Base-by-base conservation (phyloP, 495 filamentous ascomycete species). In the Stereocaulon alpinum region DNA sequence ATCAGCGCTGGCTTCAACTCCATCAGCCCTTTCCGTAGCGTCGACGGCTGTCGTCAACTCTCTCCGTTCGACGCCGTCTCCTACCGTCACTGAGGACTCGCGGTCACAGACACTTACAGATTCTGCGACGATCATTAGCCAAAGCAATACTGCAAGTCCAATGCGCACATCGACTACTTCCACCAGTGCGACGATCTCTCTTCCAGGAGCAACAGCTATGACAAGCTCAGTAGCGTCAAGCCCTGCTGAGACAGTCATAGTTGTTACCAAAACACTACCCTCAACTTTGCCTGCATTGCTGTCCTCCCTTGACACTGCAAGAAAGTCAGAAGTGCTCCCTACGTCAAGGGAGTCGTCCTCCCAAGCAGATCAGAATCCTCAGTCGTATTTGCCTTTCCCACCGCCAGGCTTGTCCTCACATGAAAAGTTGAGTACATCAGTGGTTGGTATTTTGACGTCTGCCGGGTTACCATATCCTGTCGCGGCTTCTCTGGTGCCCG, bases 401-500 rank as follows among this genome's bases (percentile, higher is more conserved):
- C 20, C n/a, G 6, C 32, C 47, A 27, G 43, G 45, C n/a, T 20
- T 66, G 6, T 47, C 52, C 14, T 40, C 57, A 29, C 27, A 51
- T 34, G 29, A 54, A 34, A 37, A 59, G 30, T 42, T 64, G n/a
- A 63, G 37, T 41, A 49, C 55, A 18, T 67, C 65, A 12, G 57
- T 64, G 2, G 40, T 53, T 40, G 43, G 49, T 41, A 55, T 55
- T 9, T n/a, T 64, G 47, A 63, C 56, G 2, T 62, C 62, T 34
- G 62, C 54, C n/a, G 65, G 65, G 1, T 41, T 67, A 2, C 60
- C 60, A 7, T 52, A 51, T 18, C 17, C 48, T 24, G 62, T 55
- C 5, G 63, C 60, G 45, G 44, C 63, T 24, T 61, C 63, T 32
- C 43, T 63, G 20, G 63, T 51, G n/a, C 49, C 65, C 11, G 20